Conservation (phyloP, 306 rosid species). For the Cucurbita argyrosperma region DNA sequence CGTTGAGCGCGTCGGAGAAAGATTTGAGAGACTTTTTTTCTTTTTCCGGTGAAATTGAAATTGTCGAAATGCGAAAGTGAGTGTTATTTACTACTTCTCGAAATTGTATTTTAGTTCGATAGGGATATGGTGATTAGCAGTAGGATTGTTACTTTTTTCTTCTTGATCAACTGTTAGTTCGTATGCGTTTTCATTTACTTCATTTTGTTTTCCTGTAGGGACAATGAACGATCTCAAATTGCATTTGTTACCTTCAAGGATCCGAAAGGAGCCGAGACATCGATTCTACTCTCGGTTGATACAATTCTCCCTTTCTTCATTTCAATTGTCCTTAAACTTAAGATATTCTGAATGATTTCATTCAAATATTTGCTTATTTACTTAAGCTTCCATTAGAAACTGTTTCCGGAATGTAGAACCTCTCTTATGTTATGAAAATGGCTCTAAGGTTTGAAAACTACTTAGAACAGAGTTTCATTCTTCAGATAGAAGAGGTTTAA, state of each 20-base stretch:
- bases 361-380: background rate
- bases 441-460: background rate
- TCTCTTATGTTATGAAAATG: background rate
- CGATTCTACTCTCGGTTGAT: conserved; percentile 50
- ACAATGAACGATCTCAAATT: conserved; percentile 23
- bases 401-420: background rate
- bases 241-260: conserved; percentile 54
- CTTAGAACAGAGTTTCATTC: background rate
- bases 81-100: background rate
- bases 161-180: background rate
- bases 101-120: background rate
- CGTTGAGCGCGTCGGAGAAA: conserved; percentile 29
- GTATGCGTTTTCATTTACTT: background rate
- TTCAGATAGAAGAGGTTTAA: background rate
- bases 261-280: conserved; percentile 44
- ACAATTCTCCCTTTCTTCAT: background rate
- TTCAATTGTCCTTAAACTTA: background rate
- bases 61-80: conserved; percentile 34
- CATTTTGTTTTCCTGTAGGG: conserved; percentile 16
- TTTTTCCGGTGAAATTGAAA: conserved; percentile 40
- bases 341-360: background rate
- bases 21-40: conserved; percentile 48
- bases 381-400: background rate
- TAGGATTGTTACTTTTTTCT: background rate
- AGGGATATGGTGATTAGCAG: background rate